Conservation (phyloP, 805 yeast species). For the Pichia paraexigua region DNA sequence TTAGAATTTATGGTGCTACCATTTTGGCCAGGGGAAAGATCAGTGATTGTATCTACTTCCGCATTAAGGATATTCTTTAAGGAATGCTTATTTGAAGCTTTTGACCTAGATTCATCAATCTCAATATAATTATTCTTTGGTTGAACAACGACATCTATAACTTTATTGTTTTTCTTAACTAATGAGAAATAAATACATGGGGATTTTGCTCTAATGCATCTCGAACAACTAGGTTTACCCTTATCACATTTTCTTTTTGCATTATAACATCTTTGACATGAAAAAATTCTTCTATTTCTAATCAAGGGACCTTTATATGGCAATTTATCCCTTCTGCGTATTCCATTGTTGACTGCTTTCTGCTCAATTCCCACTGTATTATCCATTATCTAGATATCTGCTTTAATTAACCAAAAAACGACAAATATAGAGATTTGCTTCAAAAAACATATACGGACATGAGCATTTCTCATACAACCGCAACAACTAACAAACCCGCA, state of each 20-base stretch:
- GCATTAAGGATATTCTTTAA: slow-evolving; percentile 3
- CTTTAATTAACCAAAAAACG: neutral
- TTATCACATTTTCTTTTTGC: slow-evolving; percentile 18
- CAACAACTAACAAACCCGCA: neutral
- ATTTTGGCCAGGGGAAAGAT: slow-evolving; percentile 14
- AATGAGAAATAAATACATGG: slow-evolving; percentile 16
- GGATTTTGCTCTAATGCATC: slow-evolving; percentile 11
- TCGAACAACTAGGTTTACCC: slow-evolving; percentile 10
- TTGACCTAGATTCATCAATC: neutral
- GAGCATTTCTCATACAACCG: neutral
- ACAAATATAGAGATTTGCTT: neutral
- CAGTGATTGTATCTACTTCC: slow-evolving; percentile 14
- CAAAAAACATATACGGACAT: neutral
- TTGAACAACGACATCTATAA: slow-evolving; percentile 2
- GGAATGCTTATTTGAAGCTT: neutral
- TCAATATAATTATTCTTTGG: neutral
- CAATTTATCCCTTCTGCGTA: neutral
- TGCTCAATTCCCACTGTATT: neutral
- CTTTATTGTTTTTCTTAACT: slow-evolving; percentile 7
- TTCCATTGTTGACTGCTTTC: neutral
- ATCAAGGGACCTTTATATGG: slow-evolving; percentile 2
- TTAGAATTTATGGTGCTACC: slow-evolving; percentile 15
- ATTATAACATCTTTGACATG: slow-evolving; percentile 16
- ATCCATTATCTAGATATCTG: neutral
- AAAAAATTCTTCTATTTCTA: slow-evolving; percentile 14